These are phyloP conservation scores for Cyclanthera cordifolia DNA, from an alignment of 306 rosid species.

Conservation along the genomic window DNA sequence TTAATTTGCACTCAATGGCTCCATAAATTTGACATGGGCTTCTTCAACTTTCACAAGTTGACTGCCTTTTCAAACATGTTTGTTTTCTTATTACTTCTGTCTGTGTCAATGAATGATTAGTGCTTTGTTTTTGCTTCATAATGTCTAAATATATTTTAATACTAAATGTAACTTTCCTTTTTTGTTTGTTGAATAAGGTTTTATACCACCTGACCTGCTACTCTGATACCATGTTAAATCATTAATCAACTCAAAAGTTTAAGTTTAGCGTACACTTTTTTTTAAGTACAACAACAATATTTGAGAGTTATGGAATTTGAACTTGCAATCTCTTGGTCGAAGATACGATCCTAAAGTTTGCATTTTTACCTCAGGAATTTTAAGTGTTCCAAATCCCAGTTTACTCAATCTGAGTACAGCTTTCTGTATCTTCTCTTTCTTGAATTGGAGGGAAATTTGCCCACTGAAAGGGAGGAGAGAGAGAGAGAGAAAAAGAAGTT, in stretches of 20 bases:
- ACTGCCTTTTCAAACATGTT: background rate
- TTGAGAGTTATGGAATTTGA: too few species aligned
- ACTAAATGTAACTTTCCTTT: too few species aligned
- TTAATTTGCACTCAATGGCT: too few species aligned
- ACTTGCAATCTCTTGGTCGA: too few species aligned
- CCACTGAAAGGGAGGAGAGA: constrained; percentile 42
- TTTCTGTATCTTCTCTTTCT: constrained; percentile 29
- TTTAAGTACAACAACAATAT: too few species aligned
- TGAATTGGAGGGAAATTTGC: constrained; percentile 70
- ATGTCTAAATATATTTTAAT: background rate
- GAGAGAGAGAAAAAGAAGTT: background rate
- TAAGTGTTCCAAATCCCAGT: background rate
- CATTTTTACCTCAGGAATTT: background rate
- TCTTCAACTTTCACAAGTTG: background rate
- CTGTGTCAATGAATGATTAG: background rate
- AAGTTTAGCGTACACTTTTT: too few species aligned
- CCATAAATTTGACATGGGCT: background rate
- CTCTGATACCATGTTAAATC: too few species aligned
- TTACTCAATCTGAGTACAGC: background rate
- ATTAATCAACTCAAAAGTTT: too few species aligned
- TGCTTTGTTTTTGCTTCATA: background rate
- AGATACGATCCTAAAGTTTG: background rate
- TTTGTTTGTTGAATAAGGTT: too few species aligned
- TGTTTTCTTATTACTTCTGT: background rate
- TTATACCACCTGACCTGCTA: too few species aligned